Conservation (phyloP, 441 rosid genomes). For the Pelargonium fulgidum region DNA sequence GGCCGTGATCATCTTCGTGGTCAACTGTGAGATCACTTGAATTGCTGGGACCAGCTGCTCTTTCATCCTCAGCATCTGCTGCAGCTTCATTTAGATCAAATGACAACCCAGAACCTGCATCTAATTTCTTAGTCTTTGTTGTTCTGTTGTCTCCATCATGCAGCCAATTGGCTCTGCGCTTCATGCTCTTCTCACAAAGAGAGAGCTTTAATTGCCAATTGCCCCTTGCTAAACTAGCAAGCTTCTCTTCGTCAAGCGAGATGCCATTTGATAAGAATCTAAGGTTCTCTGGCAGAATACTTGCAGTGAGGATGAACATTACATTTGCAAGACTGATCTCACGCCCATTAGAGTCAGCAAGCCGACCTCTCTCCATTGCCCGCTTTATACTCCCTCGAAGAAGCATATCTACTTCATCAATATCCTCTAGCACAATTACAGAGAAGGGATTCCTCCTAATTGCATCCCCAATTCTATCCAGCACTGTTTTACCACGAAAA, state of each 20-base stretch:
- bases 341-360: slow-evolving; percentile 80
- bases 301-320: slow-evolving; percentile 67
- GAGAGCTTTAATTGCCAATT: slow-evolving; percentile 66
- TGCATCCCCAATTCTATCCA: slow-evolving; percentile 72
- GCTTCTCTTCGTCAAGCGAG: slow-evolving; percentile 52
- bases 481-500: slow-evolving; percentile 72
- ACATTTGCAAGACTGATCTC: slow-evolving; percentile 86
- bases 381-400: slow-evolving; percentile 65
- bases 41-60: slow-evolving; percentile 64
- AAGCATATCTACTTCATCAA: slow-evolving; percentile 71
- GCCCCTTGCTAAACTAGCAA: slow-evolving; percentile 41
- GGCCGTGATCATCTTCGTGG: slow-evolving; percentile 56
- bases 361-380: slow-evolving; percentile 87
- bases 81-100: slow-evolving; percentile 81
- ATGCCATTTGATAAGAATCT: slow-evolving; percentile 28
- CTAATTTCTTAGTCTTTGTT: slow-evolving; percentile 49
- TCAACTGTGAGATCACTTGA: slow-evolving; percentile 84
- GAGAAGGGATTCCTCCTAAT: slow-evolving; percentile 77
- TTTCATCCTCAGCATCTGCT: slow-evolving; percentile 43
- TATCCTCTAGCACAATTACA: slow-evolving; percentile 71
- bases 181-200: slow-evolving; percentile 48
- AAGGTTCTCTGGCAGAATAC: slow-evolving; percentile 43
- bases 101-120: slow-evolving; percentile 30
- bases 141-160: slow-evolving; percentile 33
- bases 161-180: slow-evolving; percentile 67